Percentiles rank a stretch among this genome's conserved stretches.
Conservation (phyloP, 2,329 filamentous ascomycete species). For the Malbranchea zuffiana region DNA sequence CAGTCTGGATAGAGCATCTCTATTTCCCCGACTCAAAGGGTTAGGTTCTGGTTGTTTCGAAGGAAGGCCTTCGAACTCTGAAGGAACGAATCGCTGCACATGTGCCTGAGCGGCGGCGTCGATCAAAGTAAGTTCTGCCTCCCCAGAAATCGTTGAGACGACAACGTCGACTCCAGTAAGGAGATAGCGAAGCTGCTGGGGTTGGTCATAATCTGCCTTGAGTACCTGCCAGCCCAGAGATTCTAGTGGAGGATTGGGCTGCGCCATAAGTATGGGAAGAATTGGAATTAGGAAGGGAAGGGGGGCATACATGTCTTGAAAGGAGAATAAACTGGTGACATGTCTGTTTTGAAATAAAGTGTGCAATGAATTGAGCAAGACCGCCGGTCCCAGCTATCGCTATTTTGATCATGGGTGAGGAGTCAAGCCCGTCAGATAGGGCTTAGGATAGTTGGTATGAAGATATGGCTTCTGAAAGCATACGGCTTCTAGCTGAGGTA, state of each 20-base stretch:
- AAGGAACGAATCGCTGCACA: constrained; percentile 60
- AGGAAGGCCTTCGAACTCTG: constrained; percentile 61
- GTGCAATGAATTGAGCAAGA: constrained; percentile 47
- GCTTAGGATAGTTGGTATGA: neutral
- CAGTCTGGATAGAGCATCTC: constrained; percentile 47
- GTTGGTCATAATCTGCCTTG: constrained; percentile 55
- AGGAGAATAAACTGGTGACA: constrained; percentile 60
- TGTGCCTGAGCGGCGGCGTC: constrained; percentile 55
- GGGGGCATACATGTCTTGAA: constrained; percentile 48
- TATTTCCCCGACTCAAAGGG: constrained; percentile 50
- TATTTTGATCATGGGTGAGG: constrained; percentile 44
- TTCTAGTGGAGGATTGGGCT: constrained; percentile 30
- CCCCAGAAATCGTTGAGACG: constrained; percentile 61
- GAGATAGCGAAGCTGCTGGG: constrained; percentile 49
- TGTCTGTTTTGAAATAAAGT: constrained; percentile 49
- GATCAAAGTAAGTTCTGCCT: constrained; percentile 58
- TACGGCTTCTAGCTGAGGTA: neutral
- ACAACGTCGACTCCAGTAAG: constrained; percentile 63
- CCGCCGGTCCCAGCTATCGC: constrained; percentile 53
- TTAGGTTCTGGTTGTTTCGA: constrained; percentile 45
- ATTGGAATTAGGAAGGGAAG: constrained; percentile 1
- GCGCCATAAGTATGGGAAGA: constrained; percentile 10
- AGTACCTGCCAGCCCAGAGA: constrained; percentile 50
- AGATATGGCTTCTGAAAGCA: neutral
- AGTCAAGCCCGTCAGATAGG: neutral